Conservation (phyloP, 257 asterid genomes). For the Thymus mandschuricus region DNA sequence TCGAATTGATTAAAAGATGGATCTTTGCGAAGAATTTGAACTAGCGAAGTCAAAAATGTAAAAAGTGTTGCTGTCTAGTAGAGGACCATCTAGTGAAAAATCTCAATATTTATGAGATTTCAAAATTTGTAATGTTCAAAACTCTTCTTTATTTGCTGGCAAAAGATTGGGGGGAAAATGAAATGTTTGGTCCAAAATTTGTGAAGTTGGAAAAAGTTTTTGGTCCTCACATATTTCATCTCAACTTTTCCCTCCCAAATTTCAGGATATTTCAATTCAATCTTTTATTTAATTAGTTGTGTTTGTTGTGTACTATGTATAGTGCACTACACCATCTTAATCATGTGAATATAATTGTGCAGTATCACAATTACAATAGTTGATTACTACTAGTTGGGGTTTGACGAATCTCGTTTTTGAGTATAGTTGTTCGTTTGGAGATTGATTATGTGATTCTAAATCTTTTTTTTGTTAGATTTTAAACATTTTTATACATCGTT, state of each 20-base stretch:
- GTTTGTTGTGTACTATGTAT: too few species aligned
- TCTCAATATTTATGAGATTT: neutral
- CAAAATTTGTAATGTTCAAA: slow-evolving; percentile 11
- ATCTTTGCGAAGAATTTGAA: neutral
- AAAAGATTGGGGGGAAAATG: slow-evolving; percentile 36
- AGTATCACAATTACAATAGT: too few species aligned
- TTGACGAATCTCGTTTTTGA: too few species aligned
- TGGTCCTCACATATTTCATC: slow-evolving; percentile 45
- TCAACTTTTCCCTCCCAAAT: slow-evolving; percentile 37
- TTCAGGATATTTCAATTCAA: neutral
- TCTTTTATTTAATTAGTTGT: neutral
- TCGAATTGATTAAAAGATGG: neutral
- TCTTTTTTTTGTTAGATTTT: too few species aligned
- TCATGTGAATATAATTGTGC: too few species aligned
- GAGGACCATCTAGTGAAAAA: slow-evolving; percentile 20
- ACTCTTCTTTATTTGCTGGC: slow-evolving; percentile 13
- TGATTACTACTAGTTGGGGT: too few species aligned
- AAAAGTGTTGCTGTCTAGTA: neutral
- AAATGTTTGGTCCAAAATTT: slow-evolving; percentile 38
- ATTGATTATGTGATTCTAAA: too few species aligned
- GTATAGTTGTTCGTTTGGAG: too few species aligned
- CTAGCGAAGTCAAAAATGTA: neutral
- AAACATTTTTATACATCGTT: too few species aligned
- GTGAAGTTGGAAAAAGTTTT: slow-evolving; percentile 17
- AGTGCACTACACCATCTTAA: too few species aligned